Conservation (phyloP, 2,329 filamentous ascomycete genomes). For the Aspergillus oerlinghausenensis region DNA sequence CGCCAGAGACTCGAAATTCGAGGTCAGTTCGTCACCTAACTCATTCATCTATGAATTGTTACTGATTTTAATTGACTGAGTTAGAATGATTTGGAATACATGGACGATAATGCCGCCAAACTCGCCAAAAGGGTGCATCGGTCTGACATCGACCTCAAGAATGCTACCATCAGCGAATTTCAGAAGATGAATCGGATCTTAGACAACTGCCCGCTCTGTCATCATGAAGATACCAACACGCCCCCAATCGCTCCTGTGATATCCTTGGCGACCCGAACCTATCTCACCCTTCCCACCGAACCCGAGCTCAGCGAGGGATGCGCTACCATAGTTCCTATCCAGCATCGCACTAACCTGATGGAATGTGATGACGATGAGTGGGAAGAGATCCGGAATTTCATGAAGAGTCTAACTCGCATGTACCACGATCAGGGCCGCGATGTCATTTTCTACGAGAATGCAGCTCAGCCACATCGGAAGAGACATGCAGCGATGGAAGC, state of each 20-base stretch:
- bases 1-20: conserved; percentile 85
- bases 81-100: conserved; percentile 83
- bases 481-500: conserved; percentile 81
- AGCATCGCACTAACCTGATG: conserved; percentile 84
- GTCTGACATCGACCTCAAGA: conserved; percentile 81
- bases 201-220: conserved; percentile 83
- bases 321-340: conserved; percentile 81
- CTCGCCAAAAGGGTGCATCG: conserved; percentile 83
- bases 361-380: conserved; percentile 99
- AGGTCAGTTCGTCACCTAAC: conserved; percentile 42
- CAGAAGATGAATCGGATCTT: conserved; percentile 84
- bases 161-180: conserved; percentile 79
- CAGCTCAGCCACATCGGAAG: conserved; percentile 71
- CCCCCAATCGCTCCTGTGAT: conserved; percentile 81
- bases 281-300: conserved; percentile 81
- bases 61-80: conserved; percentile 12
- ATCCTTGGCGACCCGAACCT: conserved; percentile 79
- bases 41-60: conserved; percentile 1
- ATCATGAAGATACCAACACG: conserved; percentile 76
- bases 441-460: conserved; percentile 97
- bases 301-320: conserved; percentile 81
- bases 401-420: conserved; percentile 91
- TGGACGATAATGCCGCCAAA: conserved; percentile 93
- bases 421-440: conserved; percentile 91
- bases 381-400: conserved; percentile 98